These are phyloP conservation scores for Ustilago xerochloae DNA, from an alignment of 1,284 basidiomycete species.

Conservation along the genomic window DNA sequence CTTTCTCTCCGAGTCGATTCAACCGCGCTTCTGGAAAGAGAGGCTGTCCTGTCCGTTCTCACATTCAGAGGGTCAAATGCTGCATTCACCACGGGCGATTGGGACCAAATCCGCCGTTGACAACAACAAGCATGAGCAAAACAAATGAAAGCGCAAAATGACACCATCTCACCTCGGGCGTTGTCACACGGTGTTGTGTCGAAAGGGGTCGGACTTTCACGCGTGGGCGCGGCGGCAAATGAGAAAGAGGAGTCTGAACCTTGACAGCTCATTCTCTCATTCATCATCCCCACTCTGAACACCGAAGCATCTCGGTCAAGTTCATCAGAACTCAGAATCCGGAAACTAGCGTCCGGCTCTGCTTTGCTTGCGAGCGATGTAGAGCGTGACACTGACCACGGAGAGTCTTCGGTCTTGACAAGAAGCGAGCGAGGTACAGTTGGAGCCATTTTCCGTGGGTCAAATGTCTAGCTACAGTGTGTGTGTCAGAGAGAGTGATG, in stretches of 20 bases:
- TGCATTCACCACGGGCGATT: no score
- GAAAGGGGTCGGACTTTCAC: neutral
- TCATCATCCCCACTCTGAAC: neutral
- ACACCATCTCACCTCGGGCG: neutral
- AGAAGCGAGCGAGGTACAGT: neutral
- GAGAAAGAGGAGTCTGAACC: conserved; percentile 16
- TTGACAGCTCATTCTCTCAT: conserved; percentile 3
- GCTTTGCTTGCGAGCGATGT: neutral
- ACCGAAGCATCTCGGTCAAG: neutral
- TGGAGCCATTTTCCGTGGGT: no score
- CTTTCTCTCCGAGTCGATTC: no score
- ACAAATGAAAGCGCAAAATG: neutral
- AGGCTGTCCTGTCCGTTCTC: neutral
- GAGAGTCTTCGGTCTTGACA: neutral
- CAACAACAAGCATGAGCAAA: no score
- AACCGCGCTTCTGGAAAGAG: neutral
- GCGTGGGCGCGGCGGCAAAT: neutral
- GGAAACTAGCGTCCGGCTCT: neutral
- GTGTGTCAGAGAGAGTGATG: no score
- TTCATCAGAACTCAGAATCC: no score
- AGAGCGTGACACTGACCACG: neutral
- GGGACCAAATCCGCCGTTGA: neutral
- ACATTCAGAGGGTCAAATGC: neutral
- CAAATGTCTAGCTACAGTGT: no score
- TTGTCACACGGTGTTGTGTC: neutral